These are phyloP conservation scores for Rutstroemia sp. DNA, from an alignment of 2,329 filamentous ascomycete genomes.

Conservation along the genomic window DNA sequence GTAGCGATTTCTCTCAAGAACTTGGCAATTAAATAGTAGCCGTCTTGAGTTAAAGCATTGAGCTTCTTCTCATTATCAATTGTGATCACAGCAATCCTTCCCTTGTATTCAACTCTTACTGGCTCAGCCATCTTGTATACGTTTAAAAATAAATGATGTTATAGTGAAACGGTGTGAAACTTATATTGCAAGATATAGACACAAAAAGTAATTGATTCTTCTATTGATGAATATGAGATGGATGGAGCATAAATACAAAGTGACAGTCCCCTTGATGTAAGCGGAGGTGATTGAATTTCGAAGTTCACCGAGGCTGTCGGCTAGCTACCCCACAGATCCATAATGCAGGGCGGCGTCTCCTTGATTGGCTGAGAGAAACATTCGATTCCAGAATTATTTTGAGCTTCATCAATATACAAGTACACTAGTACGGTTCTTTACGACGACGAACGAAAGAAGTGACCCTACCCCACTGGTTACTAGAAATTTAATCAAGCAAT, in stretches of 20 bases:
- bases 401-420: not conserved
- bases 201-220: not conserved
- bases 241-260: no score
- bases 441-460: not conserved
- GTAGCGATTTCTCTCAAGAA: constrained; percentile 70
- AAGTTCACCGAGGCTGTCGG: no score
- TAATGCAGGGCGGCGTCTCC: not conserved
- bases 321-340: not conserved
- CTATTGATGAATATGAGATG: no score
- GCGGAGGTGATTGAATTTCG: no score
- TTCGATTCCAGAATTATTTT: not conserved
- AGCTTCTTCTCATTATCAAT: constrained; percentile 82
- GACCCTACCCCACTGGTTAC: not conserved
- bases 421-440: not conserved
- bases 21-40: constrained; percentile 72
- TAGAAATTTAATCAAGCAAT: not conserved
- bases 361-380: not conserved
- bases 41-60: constrained; percentile 64
- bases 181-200: not conserved
- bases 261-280: no score
- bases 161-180: no score
- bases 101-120: constrained; percentile 49
- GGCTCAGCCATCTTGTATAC: constrained; percentile 17
- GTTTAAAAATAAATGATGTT: not conserved
- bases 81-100: constrained; percentile 74